Evolutionary conservation across 2,329 filamentous ascomycete species (phyloP), one percentile per base, ranked within the genome.

Genomic region (Sarocladium brachiariae): DNA sequence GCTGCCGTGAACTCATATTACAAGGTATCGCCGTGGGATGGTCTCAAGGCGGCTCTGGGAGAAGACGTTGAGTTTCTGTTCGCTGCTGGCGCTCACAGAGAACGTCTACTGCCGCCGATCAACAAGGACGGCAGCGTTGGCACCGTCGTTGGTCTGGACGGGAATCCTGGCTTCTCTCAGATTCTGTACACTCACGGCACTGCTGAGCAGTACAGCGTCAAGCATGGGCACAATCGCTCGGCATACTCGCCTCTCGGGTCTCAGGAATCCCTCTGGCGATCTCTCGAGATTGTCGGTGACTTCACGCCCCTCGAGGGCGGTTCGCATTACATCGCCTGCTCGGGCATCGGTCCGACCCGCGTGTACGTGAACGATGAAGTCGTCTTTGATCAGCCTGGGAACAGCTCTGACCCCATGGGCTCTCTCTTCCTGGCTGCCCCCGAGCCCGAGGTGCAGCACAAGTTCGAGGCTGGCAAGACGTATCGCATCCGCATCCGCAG

Each of bases 1-100:
- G 59, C 65, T 11, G 54, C 54, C 1, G 57, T 67, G 16, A 61
- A 64, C 24, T 59, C 64, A 1, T 63, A 68, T 41, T 63, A 65
- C 47, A 58, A 58, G 11, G 55, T 65, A 27, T 60, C 64, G 0
- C 57, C 65, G 3, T 65, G 61, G 55, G 59, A 68, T 0, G 64
- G 57, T 1, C 55, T 65, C 0, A 59, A 63, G 23, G 56, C 54
- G 1, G 30, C 30, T 4, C 45, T 59, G 2, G 57, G 56, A 0
- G 51, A 58, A 0, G 37, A 52, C 1, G 58, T 56, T 16, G 53
- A 61, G 34, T 58, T 61, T 11, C 51, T 50, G 1, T 63, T 57
- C 43, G 56, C 61, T 3, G 50, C 55, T 4, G 62, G 61, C 11
- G 55, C 59, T 34, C 54, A 58, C 14, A 27, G 21, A 4, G 47